A percentile compares a stretch with the other conserved stretches of the same genome.
phyloP scores from a whole-genome alignment of 2,329 filamentous ascomycete species.

The Grosmannia clavigera region DNA sequence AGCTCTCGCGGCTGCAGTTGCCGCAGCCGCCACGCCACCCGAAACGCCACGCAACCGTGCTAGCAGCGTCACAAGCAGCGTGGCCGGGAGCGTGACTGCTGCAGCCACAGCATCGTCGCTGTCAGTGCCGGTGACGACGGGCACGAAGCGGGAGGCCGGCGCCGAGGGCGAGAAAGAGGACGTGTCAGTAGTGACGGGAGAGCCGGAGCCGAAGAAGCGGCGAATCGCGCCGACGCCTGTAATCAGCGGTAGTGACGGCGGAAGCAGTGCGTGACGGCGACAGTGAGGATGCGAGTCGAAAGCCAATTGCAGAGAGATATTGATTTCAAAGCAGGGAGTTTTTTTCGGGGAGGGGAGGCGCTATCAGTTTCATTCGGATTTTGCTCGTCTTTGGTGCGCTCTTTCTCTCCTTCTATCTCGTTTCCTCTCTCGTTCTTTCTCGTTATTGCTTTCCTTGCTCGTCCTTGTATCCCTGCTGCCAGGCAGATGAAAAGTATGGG shows the following conservation, averaged over 20 bases:
- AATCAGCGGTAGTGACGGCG: constrained; percentile 7
- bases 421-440: not conserved
- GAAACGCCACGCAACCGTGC: constrained; percentile 64
- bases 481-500: no score
- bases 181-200: constrained; percentile 11
- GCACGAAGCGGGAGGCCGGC: constrained; percentile 44
- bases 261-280: not conserved
- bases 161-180: constrained; percentile 40
- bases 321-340: no score
- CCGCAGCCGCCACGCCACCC: constrained; percentile 55
- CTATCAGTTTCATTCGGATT: not conserved
- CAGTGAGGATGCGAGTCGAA: not conserved
- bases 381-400: not conserved
- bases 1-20: not conserved
- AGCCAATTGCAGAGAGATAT: not conserved
- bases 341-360: no score
- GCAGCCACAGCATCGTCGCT: not conserved
- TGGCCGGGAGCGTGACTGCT: constrained; percentile 32
- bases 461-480: no score
- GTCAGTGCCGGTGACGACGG: constrained; percentile 14
- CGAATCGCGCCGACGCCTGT: constrained; percentile 58
- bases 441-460: not conserved
- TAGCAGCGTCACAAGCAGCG: constrained; percentile 33
- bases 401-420: not conserved
- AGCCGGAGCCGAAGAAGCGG: constrained; percentile 47